A percentile compares a stretch with the other conserved stretches of the same genome.
These are phyloP conservation scores for Turnera subulata DNA, from an alignment of 345 rosid species.

Conservation along the genomic window DNA sequence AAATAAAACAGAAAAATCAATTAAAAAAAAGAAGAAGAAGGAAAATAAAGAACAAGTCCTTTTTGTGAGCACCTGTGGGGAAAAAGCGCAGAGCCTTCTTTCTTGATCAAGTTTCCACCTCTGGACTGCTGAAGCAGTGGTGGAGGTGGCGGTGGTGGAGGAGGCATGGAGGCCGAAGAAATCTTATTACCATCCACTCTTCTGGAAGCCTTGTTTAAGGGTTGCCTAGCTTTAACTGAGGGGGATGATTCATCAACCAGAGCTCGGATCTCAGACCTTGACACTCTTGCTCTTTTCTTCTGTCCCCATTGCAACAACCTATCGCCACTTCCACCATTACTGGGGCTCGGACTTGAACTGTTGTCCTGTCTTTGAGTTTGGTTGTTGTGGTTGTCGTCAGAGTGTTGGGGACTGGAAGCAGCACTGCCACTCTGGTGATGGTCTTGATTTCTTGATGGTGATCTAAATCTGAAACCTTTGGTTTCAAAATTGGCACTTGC, in stretches of 20 bases:
- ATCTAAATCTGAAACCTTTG: conserved; percentile 34
- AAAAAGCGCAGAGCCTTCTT: conserved; percentile 29
- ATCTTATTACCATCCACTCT: conserved; percentile 21
- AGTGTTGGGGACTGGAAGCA: conserved; percentile 22
- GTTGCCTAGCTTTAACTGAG: conserved; percentile 36
- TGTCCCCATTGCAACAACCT: conserved; percentile 68
- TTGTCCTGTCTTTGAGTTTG: conserved; percentile 9
- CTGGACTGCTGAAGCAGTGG: conserved; percentile 1
- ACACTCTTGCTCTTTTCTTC: conserved; percentile 53
- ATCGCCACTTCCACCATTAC: conserved; percentile 33
- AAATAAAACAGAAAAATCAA: too few species aligned
- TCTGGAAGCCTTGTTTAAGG: conserved; percentile 27
- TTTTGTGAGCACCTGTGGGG: conserved; percentile 32
- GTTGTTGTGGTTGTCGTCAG: conserved; percentile 17
- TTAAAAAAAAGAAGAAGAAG: neutral
- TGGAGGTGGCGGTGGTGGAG: conserved; percentile 38
- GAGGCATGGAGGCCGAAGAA: conserved; percentile 29
- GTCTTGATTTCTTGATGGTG: conserved; percentile 33
- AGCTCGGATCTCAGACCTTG: conserved; percentile 51
- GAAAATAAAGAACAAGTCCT: too few species aligned
- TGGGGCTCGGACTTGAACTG: conserved; percentile 22
- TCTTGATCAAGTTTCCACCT: conserved; percentile 31
- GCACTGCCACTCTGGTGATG: conserved; percentile 20
- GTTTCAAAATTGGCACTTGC: conserved; percentile 15
- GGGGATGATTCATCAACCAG: conserved; percentile 50